phyloP scores from a whole-genome alignment of 2,329 filamentous ascomycete genomes.

The Talaromyces amestolkiae region DNA sequence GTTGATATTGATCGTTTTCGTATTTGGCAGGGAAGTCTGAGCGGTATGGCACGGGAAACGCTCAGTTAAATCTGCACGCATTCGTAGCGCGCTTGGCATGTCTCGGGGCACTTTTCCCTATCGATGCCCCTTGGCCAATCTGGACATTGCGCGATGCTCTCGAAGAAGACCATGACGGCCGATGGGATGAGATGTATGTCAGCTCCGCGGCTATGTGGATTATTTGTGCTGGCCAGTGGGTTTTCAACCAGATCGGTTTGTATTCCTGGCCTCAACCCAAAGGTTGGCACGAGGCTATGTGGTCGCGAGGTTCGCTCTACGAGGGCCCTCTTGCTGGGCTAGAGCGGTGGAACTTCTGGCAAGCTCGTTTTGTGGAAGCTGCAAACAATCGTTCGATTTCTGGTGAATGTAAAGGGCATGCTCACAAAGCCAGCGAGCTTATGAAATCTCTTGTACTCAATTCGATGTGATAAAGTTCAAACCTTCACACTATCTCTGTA shows the following conservation, averaged over 20 bases:
- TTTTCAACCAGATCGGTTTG: background rate
- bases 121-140: background rate
- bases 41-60: background rate
- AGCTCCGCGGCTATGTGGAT: background rate
- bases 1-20: background rate
- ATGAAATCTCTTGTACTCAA: background rate
- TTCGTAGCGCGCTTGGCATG: background rate
- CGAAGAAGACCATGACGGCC: background rate
- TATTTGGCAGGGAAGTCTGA: background rate
- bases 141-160: background rate
- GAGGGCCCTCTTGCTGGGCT: background rate
- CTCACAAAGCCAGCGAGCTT: background rate
- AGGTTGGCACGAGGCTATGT: background rate
- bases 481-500: background rate
- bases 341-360: background rate
- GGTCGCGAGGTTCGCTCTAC: background rate
- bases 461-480: background rate
- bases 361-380: background rate
- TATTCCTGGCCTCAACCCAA: background rate
- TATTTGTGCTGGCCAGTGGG: background rate
- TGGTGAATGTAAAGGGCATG: background rate
- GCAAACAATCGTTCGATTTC: background rate
- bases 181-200: background rate
- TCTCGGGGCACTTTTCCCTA: background rate
- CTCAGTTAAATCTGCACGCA: background rate